Evolutionary conservation across 192 early-diverging fungal genomes (phyloP).

Genomic region (Backusella liffmaniae): DNA sequence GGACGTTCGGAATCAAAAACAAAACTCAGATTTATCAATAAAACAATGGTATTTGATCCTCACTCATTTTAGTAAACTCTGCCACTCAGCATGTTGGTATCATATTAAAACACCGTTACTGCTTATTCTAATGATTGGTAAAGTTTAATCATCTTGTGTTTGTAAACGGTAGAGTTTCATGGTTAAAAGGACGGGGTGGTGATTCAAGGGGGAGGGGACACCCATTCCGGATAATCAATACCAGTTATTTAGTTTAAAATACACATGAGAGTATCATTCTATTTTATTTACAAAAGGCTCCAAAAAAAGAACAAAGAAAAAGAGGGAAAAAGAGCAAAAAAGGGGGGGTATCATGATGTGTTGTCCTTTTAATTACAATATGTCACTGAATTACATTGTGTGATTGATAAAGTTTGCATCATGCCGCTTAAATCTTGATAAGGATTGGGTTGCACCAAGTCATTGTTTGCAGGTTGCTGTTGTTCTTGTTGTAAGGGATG

Average conservation of each 20-base stretch:
- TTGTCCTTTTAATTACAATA: background rate
- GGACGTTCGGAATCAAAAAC: background rate
- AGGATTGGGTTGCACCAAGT: background rate
- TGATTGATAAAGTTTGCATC: constrained; percentile 1
- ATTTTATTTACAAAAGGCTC: background rate
- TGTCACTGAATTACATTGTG: background rate
- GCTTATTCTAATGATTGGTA: background rate
- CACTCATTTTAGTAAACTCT: background rate
- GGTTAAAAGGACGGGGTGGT: background rate
- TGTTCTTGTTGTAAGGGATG: background rate
- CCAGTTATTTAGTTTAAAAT: background rate
- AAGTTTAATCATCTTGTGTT: background rate
- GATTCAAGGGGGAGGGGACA: background rate
- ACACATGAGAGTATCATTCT: background rate
- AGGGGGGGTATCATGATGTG: background rate
- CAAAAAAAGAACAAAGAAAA: background rate
- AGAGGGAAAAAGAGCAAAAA: background rate
- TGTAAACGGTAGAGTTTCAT: background rate
- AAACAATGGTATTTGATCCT: background rate
- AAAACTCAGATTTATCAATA: background rate
- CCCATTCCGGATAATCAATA: background rate
- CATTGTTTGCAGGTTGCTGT: background rate
- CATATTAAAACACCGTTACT: background rate
- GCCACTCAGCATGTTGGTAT: background rate
- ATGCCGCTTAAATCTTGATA: constrained; percentile 9